A percentile compares a stretch with the other conserved stretches of the same genome.
Evolutionary conservation across 495 filamentous ascomycete genomes (phyloP).

Genomic region (Penicillium samsonianum): DNA sequence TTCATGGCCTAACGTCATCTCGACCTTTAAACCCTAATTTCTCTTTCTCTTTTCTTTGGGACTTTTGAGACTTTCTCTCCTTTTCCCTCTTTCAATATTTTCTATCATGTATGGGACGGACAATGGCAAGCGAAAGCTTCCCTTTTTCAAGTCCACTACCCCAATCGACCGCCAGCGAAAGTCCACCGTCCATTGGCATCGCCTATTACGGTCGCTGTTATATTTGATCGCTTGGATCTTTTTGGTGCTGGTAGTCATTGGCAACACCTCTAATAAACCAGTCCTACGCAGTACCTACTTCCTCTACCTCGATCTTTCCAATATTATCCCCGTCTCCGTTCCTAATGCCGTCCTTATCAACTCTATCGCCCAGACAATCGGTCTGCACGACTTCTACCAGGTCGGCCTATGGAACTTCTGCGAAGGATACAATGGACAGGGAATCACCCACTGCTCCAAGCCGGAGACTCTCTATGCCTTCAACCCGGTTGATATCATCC

Average conservation of each 20-base stretch:
- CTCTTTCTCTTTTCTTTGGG: not conserved
- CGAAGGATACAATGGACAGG: slow-evolving; percentile 72
- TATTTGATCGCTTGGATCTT: slow-evolving; percentile 77
- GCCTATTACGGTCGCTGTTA: slow-evolving; percentile 61
- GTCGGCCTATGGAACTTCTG: slow-evolving; percentile 91
- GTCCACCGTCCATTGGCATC: slow-evolving; percentile 41
- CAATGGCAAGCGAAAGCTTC: slow-evolving; percentile 32
- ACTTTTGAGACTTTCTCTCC: not conserved
- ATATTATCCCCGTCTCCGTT: slow-evolving; percentile 75
- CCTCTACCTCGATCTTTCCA: slow-evolving; percentile 76
- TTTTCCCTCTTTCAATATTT: not conserved
- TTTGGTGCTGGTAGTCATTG: slow-evolving; percentile 74
- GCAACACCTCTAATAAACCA: slow-evolving; percentile 59
- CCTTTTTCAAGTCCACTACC: slow-evolving; percentile 32
- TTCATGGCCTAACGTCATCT: slow-evolving; percentile 8
- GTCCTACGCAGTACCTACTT: slow-evolving; percentile 75
- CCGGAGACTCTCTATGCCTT: slow-evolving; percentile 80
- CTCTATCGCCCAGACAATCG: slow-evolving; percentile 82
- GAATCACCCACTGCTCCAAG: slow-evolving; percentile 72
- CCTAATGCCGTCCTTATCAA: slow-evolving; percentile 81
- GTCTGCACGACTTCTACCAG: slow-evolving; percentile 91
- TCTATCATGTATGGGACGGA: slow-evolving; percentile 15
- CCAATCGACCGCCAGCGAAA: slow-evolving; percentile 30
- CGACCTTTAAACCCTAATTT: not conserved
- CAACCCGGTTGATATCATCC: slow-evolving; percentile 79